Evolutionary conservation across 2,329 filamentous ascomycete genomes (phyloP).

Genomic region (Exophiala sideris): DNA sequence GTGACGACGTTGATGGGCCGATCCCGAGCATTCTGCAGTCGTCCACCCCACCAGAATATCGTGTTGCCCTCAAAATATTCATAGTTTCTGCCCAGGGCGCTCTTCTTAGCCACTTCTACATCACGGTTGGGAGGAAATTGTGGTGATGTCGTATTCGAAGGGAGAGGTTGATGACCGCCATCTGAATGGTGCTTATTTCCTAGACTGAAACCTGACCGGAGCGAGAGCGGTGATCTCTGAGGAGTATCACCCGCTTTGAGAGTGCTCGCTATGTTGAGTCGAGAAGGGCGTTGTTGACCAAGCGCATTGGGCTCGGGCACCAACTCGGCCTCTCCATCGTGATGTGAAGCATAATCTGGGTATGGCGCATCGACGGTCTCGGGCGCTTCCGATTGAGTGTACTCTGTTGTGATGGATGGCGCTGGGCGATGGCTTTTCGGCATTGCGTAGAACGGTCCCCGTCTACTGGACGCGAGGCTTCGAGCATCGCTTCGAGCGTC

Average conservation of each 20-base stretch:
- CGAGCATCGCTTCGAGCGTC: slow-evolving; percentile 60
- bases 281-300: slow-evolving; percentile 46
- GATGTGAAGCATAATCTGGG: slow-evolving; percentile 18
- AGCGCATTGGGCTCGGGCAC: slow-evolving; percentile 24
- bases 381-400: slow-evolving; percentile 69
- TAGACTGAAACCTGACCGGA: slow-evolving; percentile 71
- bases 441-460: slow-evolving; percentile 32
- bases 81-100: slow-evolving; percentile 67
- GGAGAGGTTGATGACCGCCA: slow-evolving; percentile 73
- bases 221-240: slow-evolving; percentile 70
- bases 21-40: slow-evolving; percentile 82
- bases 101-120: slow-evolving; percentile 31
- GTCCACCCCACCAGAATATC: slow-evolving; percentile 79
- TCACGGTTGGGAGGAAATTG: slow-evolving; percentile 53
- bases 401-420: slow-evolving; percentile 77
- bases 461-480: slow-evolving; percentile 57
- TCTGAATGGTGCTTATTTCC: slow-evolving; percentile 56
- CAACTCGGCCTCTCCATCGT: slow-evolving; percentile 17
- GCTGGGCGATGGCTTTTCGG: slow-evolving; percentile 49
- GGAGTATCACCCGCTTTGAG: slow-evolving; percentile 59
- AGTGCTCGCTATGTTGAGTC: slow-evolving; percentile 59
- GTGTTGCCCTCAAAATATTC: slow-evolving; percentile 95
- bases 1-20: slow-evolving; percentile 87
- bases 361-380: slow-evolving; percentile 47
- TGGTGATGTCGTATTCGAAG: slow-evolving; percentile 74